Evolutionary conservation across 352 stramenopile genomes (phyloP).

Genomic region (Globisporangium camurandrum): DNA sequence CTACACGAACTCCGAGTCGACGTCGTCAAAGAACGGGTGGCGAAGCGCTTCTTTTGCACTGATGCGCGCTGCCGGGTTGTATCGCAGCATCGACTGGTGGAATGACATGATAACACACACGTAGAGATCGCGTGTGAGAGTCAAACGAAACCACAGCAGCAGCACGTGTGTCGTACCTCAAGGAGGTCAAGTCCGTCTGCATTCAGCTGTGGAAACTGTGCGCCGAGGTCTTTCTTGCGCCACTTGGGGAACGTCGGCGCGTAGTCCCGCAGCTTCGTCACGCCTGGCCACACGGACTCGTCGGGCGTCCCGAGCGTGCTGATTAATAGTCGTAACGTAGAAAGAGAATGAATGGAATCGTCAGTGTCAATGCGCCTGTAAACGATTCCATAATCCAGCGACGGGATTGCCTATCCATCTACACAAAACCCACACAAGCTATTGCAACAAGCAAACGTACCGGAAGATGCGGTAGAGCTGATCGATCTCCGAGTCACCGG

Average conservation of each 20-base stretch:
- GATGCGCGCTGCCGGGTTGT: slow-evolving; percentile 63
- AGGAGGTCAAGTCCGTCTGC: slow-evolving; percentile 51
- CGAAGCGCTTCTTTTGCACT: slow-evolving; percentile 77
- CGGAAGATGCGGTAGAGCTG: slow-evolving; percentile 86
- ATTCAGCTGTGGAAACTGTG: slow-evolving; percentile 59
- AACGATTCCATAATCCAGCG: slow-evolving; percentile 1
- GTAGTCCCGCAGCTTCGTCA: slow-evolving; percentile 96
- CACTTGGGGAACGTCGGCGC: slow-evolving; percentile 94
- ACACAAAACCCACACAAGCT: neutral
- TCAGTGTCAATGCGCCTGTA: neutral
- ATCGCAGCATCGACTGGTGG: slow-evolving; percentile 58
- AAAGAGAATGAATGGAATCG: neutral
- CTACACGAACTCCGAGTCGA: slow-evolving; percentile 69
- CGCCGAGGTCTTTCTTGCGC: slow-evolving; percentile 79
- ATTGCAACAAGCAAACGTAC: too few species aligned
- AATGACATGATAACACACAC: neutral
- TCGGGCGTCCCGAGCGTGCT: slow-evolving; percentile 94
- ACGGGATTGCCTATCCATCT: neutral
- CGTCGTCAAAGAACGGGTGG: slow-evolving; percentile 80
- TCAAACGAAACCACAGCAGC: neutral
- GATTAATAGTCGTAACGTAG: neutral
- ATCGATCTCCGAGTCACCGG: slow-evolving; percentile 81
- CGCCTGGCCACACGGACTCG: slow-evolving; percentile 94
- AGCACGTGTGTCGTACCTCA: slow-evolving; percentile 30
- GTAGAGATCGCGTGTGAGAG: neutral